A percentile compares a stretch with the other conserved stretches of the same genome.
These are phyloP conservation scores for Rhodotorula toruloides DNA, from an alignment of 768 basidiomycete genomes.

Conservation along the genomic window DNA sequence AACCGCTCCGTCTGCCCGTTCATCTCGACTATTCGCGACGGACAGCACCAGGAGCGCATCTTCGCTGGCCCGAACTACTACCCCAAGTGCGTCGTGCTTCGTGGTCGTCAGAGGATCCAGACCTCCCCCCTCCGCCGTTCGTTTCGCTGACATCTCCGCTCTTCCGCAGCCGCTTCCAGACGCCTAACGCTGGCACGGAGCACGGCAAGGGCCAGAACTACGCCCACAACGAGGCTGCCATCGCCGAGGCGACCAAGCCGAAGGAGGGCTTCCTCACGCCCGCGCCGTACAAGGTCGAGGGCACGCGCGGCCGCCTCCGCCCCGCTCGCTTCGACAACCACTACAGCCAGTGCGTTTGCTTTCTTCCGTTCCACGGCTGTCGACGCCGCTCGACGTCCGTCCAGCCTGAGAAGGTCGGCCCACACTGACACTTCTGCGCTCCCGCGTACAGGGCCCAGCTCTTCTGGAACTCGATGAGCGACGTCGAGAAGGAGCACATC, in stretches of 20 bases:
- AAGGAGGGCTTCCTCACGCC: conserved; percentile 23
- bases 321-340: conserved; percentile 25
- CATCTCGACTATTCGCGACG: conserved; percentile 63
- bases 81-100: conserved; percentile 56
- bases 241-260: neutral
- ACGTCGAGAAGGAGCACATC: conserved; percentile 67
- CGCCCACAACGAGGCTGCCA: neutral
- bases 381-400: neutral
- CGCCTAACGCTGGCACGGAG: conserved; percentile 37
- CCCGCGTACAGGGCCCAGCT: conserved; percentile 59
- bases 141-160: neutral
- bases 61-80: conserved; percentile 68
- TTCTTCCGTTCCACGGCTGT: neutral
- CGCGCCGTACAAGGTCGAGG: conserved; percentile 45
- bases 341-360: conserved; percentile 1
- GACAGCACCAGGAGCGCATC: conserved; percentile 57
- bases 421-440: too few species aligned
- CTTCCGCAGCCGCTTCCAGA: conserved; percentile 44
- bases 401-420: too few species aligned
- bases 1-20: conserved; percentile 74
- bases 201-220: conserved; percentile 35
- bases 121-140: neutral
- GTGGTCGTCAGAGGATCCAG: too few species aligned
- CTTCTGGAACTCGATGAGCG: conserved; percentile 71
- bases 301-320: conserved; percentile 54